Percentiles rank a stretch among this genome's conserved stretches.
phyloP scores from a whole-genome alignment of 192 early-diverging fungal genomes.

The Coemansia sp. region DNA sequence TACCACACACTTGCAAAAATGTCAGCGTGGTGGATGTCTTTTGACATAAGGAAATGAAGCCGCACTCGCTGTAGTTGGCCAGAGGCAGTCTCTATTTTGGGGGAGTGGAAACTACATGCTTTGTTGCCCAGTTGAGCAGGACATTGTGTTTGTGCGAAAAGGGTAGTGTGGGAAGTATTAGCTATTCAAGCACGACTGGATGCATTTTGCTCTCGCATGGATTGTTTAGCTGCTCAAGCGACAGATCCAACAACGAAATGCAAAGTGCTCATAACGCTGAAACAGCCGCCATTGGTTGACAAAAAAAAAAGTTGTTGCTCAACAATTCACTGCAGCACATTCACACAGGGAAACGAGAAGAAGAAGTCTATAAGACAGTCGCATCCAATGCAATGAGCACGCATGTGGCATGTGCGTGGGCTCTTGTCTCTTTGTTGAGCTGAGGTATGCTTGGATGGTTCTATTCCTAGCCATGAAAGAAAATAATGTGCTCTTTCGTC shows the following conservation, averaged over 20 bases:
- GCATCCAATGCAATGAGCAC: conserved; percentile 3
- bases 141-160: not conserved
- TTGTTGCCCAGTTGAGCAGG: not conserved
- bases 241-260: not conserved
- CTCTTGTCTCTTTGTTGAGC: conserved; percentile 3
- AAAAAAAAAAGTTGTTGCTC: not conserved
- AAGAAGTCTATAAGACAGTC: not conserved
- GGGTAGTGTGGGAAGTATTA: conserved; percentile 1
- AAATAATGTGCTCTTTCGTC: not conserved
- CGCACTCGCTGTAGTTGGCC: not conserved
- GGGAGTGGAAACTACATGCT: not conserved
- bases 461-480: not conserved
- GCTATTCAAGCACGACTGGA: not conserved
- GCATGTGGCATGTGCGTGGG: not conserved
- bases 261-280: not conserved
- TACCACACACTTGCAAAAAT: not conserved
- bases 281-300: not conserved
- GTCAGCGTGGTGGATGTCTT: not conserved
- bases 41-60: not conserved
- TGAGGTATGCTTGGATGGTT: not conserved
- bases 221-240: not conserved
- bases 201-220: conserved; percentile 4
- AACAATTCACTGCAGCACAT: not conserved
- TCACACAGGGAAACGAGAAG: not conserved
- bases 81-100: not conserved